A percentile compares a stretch with the other conserved stretches of the same genome.
These are phyloP conservation scores for Somion occarium DNA, from an alignment of 1,284 basidiomycete genomes.

Conservation along the genomic window DNA sequence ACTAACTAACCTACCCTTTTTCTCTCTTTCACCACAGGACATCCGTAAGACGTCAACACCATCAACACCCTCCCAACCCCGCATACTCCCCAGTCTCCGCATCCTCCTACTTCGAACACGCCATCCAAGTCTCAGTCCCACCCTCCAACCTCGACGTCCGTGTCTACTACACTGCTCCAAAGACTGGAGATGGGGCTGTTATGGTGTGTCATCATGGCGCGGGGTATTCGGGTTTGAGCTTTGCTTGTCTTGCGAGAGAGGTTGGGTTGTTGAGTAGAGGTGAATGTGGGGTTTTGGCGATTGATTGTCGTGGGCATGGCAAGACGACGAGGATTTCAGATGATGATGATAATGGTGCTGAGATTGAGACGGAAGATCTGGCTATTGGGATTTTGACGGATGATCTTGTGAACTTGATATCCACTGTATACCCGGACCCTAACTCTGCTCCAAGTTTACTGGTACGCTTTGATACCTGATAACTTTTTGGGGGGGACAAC, in stretches of 20 bases:
- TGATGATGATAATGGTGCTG: no score
- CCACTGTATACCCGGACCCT: slow-evolving; percentile 65
- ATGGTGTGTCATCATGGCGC: slow-evolving; percentile 95
- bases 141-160: slow-evolving; percentile 61
- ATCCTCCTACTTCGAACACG: slow-evolving; percentile 68
- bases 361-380: slow-evolving; percentile 55
- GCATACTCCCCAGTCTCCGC: slow-evolving; percentile 73
- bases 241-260: slow-evolving; percentile 84
- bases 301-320: slow-evolving; percentile 86
- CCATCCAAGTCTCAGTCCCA: slow-evolving; percentile 67
- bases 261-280: slow-evolving; percentile 58
- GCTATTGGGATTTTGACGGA: slow-evolving; percentile 64
- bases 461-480: slow-evolving; percentile 39
- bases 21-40: no score
- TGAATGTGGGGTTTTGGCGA: slow-evolving; percentile 78
- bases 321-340: slow-evolving; percentile 21
- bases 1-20: no score
- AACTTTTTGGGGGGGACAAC: not conserved
- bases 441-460: slow-evolving; percentile 64
- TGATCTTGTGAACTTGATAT: slow-evolving; percentile 70
- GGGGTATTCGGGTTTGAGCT: slow-evolving; percentile 86
- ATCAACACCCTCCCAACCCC: slow-evolving; percentile 39
- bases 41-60: no score
- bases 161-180: slow-evolving; percentile 71
- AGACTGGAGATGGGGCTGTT: slow-evolving; percentile 47